A percentile compares a stretch with the other conserved stretches of the same genome.
These are phyloP conservation scores for Melaleuca alternifolia DNA, from an alignment of 345 rosid species.

Conservation along the genomic window DNA sequence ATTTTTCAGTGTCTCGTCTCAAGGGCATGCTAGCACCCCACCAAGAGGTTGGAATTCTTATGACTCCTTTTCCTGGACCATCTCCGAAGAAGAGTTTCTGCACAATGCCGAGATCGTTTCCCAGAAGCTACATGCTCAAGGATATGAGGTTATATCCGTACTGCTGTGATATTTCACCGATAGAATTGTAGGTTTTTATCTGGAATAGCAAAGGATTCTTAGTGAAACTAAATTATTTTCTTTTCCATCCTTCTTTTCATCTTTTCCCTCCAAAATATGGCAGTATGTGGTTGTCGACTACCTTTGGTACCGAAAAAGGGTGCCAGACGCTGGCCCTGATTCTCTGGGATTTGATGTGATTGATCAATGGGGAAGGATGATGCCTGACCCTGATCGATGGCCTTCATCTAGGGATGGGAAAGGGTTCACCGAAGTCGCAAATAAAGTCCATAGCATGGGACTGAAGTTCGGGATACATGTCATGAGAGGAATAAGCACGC, in stretches of 20 bases:
- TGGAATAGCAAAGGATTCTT: not conserved
- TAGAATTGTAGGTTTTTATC: not conserved
- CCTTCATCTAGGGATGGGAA: conserved; percentile 72
- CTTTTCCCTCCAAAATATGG: not conserved
- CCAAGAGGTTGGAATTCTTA: conserved; percentile 98
- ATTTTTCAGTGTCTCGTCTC: not conserved
- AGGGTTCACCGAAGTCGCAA: conserved; percentile 73
- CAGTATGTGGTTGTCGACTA: conserved; percentile 95
- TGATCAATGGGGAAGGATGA: conserved; percentile 88
- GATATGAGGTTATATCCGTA: conserved; percentile 46
- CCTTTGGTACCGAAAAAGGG: conserved; percentile 88
- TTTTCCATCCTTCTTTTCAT: not conserved
- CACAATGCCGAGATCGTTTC: conserved; percentile 52
- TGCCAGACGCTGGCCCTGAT: conserved; percentile 50
- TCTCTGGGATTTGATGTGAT: conserved; percentile 81
- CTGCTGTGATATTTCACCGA: not conserved
- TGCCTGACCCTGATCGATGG: conserved; percentile 80
- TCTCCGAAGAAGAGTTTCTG: conserved; percentile 83
- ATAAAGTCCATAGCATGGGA: conserved; percentile 72
- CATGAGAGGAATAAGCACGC: conserved; percentile 91
- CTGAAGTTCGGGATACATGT: conserved; percentile 95
- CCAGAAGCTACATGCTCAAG: conserved; percentile 44
- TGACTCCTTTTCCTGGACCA: conserved; percentile 81
- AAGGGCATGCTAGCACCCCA: conserved; percentile 15
- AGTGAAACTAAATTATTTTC: not conserved